Percentiles rank a stretch among this genome's conserved stretches.
phyloP scores from a whole-genome alignment of 1,284 basidiomycete species.

The Moniliophthora roreri region DNA sequence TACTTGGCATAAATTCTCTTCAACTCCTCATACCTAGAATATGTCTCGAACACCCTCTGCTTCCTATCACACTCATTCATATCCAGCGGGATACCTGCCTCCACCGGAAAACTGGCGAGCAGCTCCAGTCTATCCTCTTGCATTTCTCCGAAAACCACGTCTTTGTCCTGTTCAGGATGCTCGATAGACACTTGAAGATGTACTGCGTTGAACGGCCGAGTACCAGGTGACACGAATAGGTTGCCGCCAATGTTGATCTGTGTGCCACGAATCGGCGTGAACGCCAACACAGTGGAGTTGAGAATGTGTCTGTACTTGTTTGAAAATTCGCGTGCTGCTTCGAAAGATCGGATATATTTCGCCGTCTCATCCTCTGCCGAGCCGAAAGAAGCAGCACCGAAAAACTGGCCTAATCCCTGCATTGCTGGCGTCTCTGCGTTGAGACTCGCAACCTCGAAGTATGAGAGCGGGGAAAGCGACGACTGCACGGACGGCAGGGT shows the following conservation, averaged over 20 bases:
- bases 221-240: no score
- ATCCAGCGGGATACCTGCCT: constrained; percentile 11
- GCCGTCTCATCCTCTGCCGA: constrained; percentile 13
- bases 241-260: no score
- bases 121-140: neutral
- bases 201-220: no score
- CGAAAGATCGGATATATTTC: constrained; percentile 16
- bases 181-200: neutral
- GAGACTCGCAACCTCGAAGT: constrained; percentile 30
- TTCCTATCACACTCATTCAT: constrained; percentile 25
- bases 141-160: constrained; percentile 1
- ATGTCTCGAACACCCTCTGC: constrained; percentile 9
- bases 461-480: constrained; percentile 30
- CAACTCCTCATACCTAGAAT: constrained; percentile 6
- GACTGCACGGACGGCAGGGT: constrained; percentile 31
- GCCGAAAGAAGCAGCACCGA: constrained; percentile 32
- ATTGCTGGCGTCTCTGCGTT: constrained; percentile 26
- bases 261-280: no score
- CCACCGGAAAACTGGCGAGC: constrained; percentile 5
- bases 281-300: no score
- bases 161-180: constrained; percentile 1
- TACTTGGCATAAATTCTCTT: constrained; percentile 7
- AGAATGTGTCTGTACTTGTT: neutral
- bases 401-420: constrained; percentile 31
- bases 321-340: constrained; percentile 7